Conservation (phyloP, 2,329 filamentous ascomycete genomes). For the Fusarium fujikuroi region DNA sequence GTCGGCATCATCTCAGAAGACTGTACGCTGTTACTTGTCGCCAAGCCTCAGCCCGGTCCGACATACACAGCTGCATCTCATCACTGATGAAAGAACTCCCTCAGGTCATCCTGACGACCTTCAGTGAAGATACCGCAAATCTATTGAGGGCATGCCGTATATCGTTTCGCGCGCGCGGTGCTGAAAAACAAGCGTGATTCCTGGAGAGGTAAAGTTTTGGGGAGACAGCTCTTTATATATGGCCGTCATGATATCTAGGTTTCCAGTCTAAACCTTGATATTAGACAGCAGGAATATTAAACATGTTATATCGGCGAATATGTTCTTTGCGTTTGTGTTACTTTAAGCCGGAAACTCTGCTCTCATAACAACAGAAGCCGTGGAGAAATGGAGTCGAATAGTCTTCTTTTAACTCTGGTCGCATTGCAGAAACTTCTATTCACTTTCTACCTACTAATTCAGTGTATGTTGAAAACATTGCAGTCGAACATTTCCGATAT, state of each 20-base stretch:
- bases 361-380: background rate
- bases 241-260: background rate
- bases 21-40: slow-evolving; percentile 3
- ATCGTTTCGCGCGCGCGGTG: background rate
- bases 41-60: background rate
- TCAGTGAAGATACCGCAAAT: background rate
- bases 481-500: accelerated
- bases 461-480: background rate
- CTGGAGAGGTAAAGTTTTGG: background rate
- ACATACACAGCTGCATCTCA: slow-evolving; percentile 3
- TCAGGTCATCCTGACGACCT: background rate
- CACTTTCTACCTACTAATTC: background rate
- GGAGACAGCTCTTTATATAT: background rate
- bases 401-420: background rate
- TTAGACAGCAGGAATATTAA: background rate
- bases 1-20: slow-evolving; percentile 5
- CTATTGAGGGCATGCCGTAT: background rate
- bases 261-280: background rate
- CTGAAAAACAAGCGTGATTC: background rate
- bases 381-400: background rate
- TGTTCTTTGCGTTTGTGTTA: background rate
- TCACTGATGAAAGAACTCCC: background rate
- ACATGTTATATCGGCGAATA: background rate
- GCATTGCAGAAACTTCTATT: background rate
- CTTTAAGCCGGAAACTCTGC: background rate